These are phyloP conservation scores for Geotrichum macrosporum DNA, from an alignment of 1,139 yeast genomes.

Conservation along the genomic window DNA sequence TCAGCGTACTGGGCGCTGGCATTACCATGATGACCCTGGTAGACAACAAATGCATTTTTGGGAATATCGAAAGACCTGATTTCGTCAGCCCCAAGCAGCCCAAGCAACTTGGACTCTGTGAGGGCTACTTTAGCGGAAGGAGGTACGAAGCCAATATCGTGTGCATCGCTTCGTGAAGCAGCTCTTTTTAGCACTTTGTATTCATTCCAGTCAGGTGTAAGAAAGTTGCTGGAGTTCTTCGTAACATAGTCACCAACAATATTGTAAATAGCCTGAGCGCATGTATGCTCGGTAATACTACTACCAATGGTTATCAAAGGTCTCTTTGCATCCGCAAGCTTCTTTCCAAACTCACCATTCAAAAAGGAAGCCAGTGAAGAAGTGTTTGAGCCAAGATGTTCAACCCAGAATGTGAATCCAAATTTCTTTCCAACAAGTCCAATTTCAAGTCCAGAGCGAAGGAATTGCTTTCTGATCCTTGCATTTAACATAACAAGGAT, in stretches of 20 bases:
- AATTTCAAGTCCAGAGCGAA: conserved; percentile 58
- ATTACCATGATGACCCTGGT: conserved; percentile 93
- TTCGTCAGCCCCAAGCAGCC: conserved; percentile 84
- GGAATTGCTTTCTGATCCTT: conserved; percentile 80
- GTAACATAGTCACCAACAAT: conserved; percentile 60
- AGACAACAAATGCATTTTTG: conserved; percentile 79
- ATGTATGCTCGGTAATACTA: conserved; percentile 67
- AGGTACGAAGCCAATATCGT: conserved; percentile 74
- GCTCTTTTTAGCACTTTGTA: conserved; percentile 77
- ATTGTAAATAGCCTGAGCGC: conserved; percentile 59
- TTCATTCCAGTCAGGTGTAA: conserved; percentile 77
- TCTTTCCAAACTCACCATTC: conserved; percentile 64
- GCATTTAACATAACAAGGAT: conserved; percentile 86
- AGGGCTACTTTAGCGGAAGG: conserved; percentile 46
- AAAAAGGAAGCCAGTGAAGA: conserved; percentile 58
- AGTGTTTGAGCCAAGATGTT: conserved; percentile 60
- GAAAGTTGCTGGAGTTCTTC: conserved; percentile 53
- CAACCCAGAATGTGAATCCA: conserved; percentile 68
- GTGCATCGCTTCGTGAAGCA: conserved; percentile 82
- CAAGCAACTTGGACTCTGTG: conserved; percentile 67
- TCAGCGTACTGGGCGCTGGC: conserved; percentile 85
- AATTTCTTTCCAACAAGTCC: conserved; percentile 72
- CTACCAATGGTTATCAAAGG: conserved; percentile 84
- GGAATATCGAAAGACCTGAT: conserved; percentile 66
- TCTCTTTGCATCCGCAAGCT: conserved; percentile 60